Base-by-base conservation (phyloP, 176 grass and related monocot species). In the Avena eriantha region DNA sequence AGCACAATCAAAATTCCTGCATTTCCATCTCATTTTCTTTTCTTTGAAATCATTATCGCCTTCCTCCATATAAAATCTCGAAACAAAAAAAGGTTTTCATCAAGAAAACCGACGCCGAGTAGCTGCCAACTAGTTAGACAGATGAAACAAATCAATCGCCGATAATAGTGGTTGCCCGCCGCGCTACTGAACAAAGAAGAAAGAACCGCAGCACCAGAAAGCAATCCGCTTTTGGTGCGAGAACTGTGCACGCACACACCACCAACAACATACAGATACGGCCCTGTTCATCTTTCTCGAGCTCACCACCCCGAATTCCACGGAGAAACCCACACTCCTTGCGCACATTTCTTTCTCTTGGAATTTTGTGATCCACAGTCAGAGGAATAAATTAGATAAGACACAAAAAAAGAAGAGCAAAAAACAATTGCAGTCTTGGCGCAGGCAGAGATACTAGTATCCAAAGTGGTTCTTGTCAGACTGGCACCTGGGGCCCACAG, bases 131-230 rank as follows among this genome's bases (percentile, higher is more conserved):
- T 56, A 65, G 56, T 58, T 23, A 41, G 39, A 1, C 39, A 5
- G 69, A 47, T 13, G 72, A 0, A 6, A 8, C 26, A 48, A 50
- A 81, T 69, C 46, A 56, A 65, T 65, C 64, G 77, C 23, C 64
- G 82, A 76, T 85, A 22, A 54, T 65, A 56, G 75, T 68, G 54
- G 85, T 73, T 84, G 89, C 19, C 46, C 14, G 72, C 63, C 9
- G 65, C 73, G 23, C 46, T 76, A 24, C 69, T 45, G 50, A 84
- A 76, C 41, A 51, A 86, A 63, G 67, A 80, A 21, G 64, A 67
- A 67, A 76, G 73, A 76, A 53, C 80, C 80, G 23, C 70, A 43
- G 51, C 78, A 59, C 58, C 73, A 82, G 43, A 87, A 83, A 91
- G 76, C 1, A 0, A 21, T 76, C 56, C 6, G 58, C 85, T 84